Base-by-base conservation (phyloP, 805 yeast genomes). In the Saccharomycopsis schoenii region DNA sequence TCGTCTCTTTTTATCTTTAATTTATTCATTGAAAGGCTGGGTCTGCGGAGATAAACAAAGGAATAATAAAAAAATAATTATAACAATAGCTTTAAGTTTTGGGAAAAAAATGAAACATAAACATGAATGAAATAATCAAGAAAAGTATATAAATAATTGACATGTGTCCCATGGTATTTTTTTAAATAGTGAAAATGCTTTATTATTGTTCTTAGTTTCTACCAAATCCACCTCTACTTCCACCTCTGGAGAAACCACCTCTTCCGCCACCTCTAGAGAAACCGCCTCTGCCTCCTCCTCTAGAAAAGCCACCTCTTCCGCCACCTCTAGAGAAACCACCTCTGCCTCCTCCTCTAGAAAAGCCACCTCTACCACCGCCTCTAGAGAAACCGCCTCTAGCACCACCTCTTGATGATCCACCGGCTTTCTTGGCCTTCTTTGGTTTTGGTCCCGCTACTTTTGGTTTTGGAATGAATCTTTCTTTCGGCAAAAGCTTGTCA, bases 401-500 rank as follows among this genome's bases (percentile, higher is more conserved):
- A 56, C 76, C 75, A 47, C 77, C 77, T 51, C 79, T 73, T 47
- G 71, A 69, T 43, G 82, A 80, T 55, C 83, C 82, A 63, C 84
- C 83, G 62, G 82, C 79, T 52, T 80, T 77, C 68, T 83, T 78
- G 74, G 85, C 79, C 78, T 83, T 85, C 76, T 79, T 86, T 73
- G 87, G 83, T 67, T 88, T 86, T 72, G 86, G 87, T 50, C 92
- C 93, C 56, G 83, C 83, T 61, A 82, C 86, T 79, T 89, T 89
- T 58, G 99, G 96, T 77, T 93, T 90, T 66, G 99, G 99, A 74
- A 94, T 80, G 78, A 94, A 94, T 79, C 99, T 85, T 70, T 94
- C 99, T 66, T 94, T 77, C 55, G 99, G 99, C 67, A 94, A 83
- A 67, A 94, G 80, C 76, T 94, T 94, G 76, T 94, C 98, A 60